Evolutionary conservation across 108 stramenopile genomes (phyloP).

Genomic region (Skeletonema potamos): DNA sequence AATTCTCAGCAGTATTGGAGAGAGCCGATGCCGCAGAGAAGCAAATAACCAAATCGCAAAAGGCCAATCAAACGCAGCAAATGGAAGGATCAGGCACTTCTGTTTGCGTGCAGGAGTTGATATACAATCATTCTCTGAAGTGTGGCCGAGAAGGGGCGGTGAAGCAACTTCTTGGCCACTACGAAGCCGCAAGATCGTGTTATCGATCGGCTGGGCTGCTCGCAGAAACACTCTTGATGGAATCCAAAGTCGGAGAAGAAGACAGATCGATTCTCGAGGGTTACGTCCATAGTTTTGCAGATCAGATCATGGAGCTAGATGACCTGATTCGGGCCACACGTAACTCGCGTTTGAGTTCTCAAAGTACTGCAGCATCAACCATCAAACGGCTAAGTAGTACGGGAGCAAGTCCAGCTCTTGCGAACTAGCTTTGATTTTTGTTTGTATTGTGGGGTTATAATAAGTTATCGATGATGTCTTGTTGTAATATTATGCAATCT

Average conservation of each 20-base stretch:
- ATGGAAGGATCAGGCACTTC: conserved; percentile 6
- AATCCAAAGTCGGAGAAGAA: conserved; percentile 67
- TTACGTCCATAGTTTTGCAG: conserved; percentile 86
- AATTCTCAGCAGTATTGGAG: conserved; percentile 84
- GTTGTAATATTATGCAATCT: neutral
- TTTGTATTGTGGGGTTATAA: conserved; percentile 5
- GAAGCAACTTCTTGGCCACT: conserved; percentile 84
- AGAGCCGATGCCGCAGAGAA: conserved; percentile 79
- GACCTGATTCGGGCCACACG: conserved; percentile 40
- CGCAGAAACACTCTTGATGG: conserved; percentile 87
- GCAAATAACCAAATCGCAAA: conserved; percentile 66
- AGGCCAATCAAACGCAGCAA: neutral
- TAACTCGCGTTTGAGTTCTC: neutral
- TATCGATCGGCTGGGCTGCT: conserved; percentile 85
- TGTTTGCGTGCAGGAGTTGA: conserved; percentile 73
- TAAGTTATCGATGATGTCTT: neutral
- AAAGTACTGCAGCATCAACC: conserved; percentile 2
- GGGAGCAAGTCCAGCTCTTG: neutral
- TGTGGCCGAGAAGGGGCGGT: conserved; percentile 84
- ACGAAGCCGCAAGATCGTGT: conserved; percentile 77
- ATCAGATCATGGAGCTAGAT: conserved; percentile 79
- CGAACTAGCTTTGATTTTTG: neutral
- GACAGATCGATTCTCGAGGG: conserved; percentile 71
- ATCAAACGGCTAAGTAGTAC: neutral
- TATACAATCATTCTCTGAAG: conserved; percentile 84